Evolutionary conservation across 805 yeast genomes (phyloP), one percentile per base, ranked within the genome.

Genomic region (Candida chilensis): DNA sequence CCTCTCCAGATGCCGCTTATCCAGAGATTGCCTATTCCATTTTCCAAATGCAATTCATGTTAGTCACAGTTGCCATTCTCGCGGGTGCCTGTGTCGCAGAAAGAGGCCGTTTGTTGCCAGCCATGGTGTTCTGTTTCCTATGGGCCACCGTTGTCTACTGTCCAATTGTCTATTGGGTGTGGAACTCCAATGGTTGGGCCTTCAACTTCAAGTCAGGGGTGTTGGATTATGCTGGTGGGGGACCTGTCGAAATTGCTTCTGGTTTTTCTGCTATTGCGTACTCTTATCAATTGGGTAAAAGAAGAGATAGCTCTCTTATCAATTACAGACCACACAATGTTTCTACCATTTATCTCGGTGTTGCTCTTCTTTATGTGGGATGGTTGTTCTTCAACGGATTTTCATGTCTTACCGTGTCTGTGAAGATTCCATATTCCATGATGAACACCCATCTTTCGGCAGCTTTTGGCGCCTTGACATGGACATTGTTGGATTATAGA

Each of bases 371-470:
- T 40, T 92, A 95, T 82, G 78, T 85, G 47, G 97, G 97, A 5
- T 90, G 98, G 98, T 67, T 90, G 32, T 87, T 92, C 12, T 90
- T 90, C 71, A 92, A 90, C 52, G 94, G 96, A 14, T 92, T 90
- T 33, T 76, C 94, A 9, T 82, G 95, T 33, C 64, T 77, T 12
- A 78, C 81, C 27, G 95, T 96, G 5, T 78, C 83, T 29, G 55
- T 87, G 41, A 75, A 84, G 44, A 88, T 94, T 1, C 78, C 84
- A 10, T 87, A 87, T 49, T 88, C 96, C 16, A 79, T 88, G 53
- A 74, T 87, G 82, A 90, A 92, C 59, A 78, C 96, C 5, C 90
- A 88, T 53, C 47, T 92, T 32, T 74, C 90, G 41, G 97, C 95
- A 2, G 84, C 84, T 1, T 75, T 85, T 36, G 97, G 94, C 10